A percentile compares a stretch with the other conserved stretches of the same genome.
Evolutionary conservation across 2,329 filamentous ascomycete species (phyloP).

Genomic region (Cladophialophora psammophila): DNA sequence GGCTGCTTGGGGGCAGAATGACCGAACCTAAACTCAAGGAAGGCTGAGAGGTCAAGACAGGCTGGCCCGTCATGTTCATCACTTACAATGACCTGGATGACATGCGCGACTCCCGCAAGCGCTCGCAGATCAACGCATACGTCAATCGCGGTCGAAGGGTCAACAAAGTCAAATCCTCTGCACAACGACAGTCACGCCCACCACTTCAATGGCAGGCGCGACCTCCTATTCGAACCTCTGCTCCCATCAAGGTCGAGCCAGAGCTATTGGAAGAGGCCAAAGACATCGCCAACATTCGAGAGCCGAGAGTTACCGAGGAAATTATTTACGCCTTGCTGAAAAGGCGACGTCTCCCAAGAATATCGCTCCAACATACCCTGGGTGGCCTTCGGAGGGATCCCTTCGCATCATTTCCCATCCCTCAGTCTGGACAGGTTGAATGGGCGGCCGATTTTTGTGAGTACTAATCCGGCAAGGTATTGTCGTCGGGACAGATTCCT

Average conservation of each 20-base stretch:
- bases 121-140: constrained; percentile 18
- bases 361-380: background rate
- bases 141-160: constrained; percentile 13
- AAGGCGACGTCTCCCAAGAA: constrained; percentile 6
- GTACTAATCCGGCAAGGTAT: background rate
- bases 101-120: constrained; percentile 19
- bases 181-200: constrained; percentile 7
- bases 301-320: background rate
- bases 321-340: constrained; percentile 7
- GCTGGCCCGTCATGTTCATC: constrained; percentile 18
- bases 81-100: constrained; percentile 21
- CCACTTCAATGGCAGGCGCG: constrained; percentile 7
- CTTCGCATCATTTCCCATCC: constrained; percentile 12
- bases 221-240: background rate
- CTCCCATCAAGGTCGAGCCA: constrained; percentile 9
- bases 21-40: background rate
- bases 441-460: constrained; percentile 18
- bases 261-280: background rate
- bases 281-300: constrained; percentile 4
- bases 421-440: constrained; percentile 12
- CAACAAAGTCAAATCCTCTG: constrained; percentile 11
- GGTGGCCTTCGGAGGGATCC: constrained; percentile 14
- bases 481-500: background rate
- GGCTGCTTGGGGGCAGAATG: constrained; percentile 15
- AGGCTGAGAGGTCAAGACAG: background rate